A percentile compares a stretch with the other conserved stretches of the same genome.
Evolutionary conservation across 805 yeast species (phyloP).

Genomic region (Lachancea dasiensis): DNA sequence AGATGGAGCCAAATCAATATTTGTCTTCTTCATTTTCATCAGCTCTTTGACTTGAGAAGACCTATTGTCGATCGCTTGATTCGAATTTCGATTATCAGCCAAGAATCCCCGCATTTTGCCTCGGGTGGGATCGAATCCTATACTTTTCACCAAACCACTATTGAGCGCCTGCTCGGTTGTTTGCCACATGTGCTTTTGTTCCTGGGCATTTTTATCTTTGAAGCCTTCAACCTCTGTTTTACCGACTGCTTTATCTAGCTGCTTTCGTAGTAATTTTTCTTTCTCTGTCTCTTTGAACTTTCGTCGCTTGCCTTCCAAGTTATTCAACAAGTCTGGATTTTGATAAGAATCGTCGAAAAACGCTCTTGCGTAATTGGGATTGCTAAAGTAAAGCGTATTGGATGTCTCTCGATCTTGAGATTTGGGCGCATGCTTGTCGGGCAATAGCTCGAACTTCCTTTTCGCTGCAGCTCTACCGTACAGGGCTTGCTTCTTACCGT

Average conservation of each 20-base stretch:
- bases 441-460: conserved; percentile 14
- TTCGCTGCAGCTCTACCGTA: conserved; percentile 32
- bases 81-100: conserved; percentile 6
- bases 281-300: conserved; percentile 36
- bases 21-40: conserved; percentile 31
- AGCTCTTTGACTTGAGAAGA: conserved; percentile 26
- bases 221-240: conserved; percentile 4
- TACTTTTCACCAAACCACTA: conserved; percentile 34
- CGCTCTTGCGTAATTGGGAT: conserved; percentile 40
- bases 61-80: conserved; percentile 16
- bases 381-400: conserved; percentile 35
- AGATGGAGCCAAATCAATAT: conserved; percentile 32
- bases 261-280: conserved; percentile 27
- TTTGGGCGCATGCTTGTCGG: conserved; percentile 8
- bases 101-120: conserved; percentile 22
- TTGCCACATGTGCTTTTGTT: conserved; percentile 22
- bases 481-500: conserved; percentile 40
- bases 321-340: conserved; percentile 41
- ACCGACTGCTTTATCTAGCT: conserved; percentile 21
- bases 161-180: conserved; percentile 37
- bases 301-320: conserved; percentile 35
- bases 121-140: conserved; percentile 51
- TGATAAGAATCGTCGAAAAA: conserved; percentile 46
- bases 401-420: conserved; percentile 10
- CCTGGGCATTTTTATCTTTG: conserved; percentile 17